Evolutionary conservation across 495 filamentous ascomycete genomes (phyloP).

Genomic region (Trichoderma asperelloides): DNA sequence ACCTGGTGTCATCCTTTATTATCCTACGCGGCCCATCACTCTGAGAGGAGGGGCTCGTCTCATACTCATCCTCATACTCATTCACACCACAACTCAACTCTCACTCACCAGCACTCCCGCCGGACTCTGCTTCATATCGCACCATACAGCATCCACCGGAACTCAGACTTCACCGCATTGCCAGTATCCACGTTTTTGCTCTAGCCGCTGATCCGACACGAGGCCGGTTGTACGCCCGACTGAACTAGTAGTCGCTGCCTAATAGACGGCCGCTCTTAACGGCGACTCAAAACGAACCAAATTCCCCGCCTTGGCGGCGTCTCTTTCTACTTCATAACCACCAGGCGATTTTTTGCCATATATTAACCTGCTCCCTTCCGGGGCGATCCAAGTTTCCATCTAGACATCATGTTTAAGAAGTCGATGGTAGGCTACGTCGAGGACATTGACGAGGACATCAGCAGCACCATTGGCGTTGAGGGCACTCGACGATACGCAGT

Average conservation of each 20-base stretch:
- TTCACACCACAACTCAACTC: not conserved
- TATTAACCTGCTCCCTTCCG: not conserved
- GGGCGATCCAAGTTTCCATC: not conserved
- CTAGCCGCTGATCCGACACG: not conserved
- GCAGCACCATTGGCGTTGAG: conserved; percentile 23
- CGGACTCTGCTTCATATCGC: not conserved
- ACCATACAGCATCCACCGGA: no score
- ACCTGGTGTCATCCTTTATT: not conserved
- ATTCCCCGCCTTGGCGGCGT: not conserved
- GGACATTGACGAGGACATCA: conserved; percentile 38
- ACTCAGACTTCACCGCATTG: not conserved
- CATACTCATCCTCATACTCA: not conserved
- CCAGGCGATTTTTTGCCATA: not conserved
- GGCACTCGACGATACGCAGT: conserved; percentile 26
- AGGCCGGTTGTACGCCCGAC: not conserved
- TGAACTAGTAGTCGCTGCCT: not conserved
- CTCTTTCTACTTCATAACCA: not conserved
- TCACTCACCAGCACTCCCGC: not conserved
- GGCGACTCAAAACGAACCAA: not conserved
- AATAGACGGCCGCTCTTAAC: not conserved
- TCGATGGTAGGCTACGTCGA: conserved; percentile 32
- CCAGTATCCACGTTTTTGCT: not conserved
- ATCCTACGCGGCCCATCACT: not conserved
- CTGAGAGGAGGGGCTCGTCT: not conserved
- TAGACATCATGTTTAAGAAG: not conserved